Evolutionary conservation across 139 green algal species (phyloP).

Genomic region (Monoraphidium neglectum): DNA sequence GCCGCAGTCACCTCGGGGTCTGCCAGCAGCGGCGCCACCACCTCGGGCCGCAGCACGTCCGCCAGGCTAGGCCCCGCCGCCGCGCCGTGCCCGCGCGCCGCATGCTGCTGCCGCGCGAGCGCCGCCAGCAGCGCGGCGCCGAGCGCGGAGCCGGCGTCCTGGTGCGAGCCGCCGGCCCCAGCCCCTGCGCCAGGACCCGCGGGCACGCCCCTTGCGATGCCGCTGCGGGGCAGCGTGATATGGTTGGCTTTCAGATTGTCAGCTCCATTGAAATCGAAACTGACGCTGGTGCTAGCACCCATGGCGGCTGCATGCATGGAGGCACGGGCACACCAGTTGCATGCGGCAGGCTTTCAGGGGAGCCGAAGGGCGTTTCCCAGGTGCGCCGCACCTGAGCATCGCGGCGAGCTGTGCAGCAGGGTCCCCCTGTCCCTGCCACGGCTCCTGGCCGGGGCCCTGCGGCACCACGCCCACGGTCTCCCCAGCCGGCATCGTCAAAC

Average conservation of each 20-base stretch:
- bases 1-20: constrained; percentile 23
- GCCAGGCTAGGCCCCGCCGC: constrained; percentile 47
- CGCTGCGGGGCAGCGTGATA: too few species aligned
- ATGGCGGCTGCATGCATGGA: neutral
- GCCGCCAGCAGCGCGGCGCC: constrained; percentile 18
- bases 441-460: constrained; percentile 12
- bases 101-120: constrained; percentile 21
- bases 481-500: neutral
- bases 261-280: neutral
- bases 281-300: neutral
- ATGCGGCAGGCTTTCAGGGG: too few species aligned
- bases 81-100: neutral
- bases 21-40: constrained; percentile 53
- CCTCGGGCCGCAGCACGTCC: constrained; percentile 65
- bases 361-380: too few species aligned
- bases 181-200: constrained; percentile 5
- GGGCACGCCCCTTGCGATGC: constrained; percentile 10
- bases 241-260: too few species aligned
- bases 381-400: constrained; percentile 25
- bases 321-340: too few species aligned
- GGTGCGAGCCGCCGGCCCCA: neutral
- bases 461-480: constrained; percentile 19
- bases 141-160: neutral
- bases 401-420: constrained; percentile 26
- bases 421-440: neutral